Base-by-base conservation (phyloP, 352 stramenopile genomes). In the Phytophthora syringae region DNA sequence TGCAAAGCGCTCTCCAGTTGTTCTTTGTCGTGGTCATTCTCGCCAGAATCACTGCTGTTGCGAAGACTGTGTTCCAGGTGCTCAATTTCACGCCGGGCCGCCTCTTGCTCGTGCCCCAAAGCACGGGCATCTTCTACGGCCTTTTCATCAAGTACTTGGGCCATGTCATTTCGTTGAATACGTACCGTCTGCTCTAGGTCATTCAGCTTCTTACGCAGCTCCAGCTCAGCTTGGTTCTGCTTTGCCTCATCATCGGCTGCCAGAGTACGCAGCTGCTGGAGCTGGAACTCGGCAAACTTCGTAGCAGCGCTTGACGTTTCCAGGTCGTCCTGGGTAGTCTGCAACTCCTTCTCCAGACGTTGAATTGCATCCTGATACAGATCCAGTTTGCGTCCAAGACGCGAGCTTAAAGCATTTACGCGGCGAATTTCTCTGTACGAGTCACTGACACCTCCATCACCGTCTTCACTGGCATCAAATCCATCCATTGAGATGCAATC, bases 281-380 rank as follows among this genome's bases (percentile, higher is more conserved):
- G 65, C 48, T 93, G 82, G 37, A 92, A 94, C 55, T 94, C 84
- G 15, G 84, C 86, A 61, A 91, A 94, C 42, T 94, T 94, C 2
- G 82, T 87, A 12, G 86, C 80, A 13, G 80, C 79, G 37, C 77
- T 91, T 1, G 84, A 86, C 2, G 86, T 94, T 58, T 94, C 86
- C n/a, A 93, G 70, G 22, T 94, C 86, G 25, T 94, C 86, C 48
- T 92, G 82, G 0, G 74, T 79, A 12, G 76, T 73, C 40, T 87
- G 45, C 37, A 92, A 49, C 24, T 84, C 74, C 44, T 89, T 88
- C 49, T 94, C 80, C 13, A 93, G 54, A 12, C 84, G 82, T 40
- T 90, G 80, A 37, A 94, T 88, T 2, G 70, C 70, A 37, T 91
- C 86, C 54, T 94, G 80, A 40, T 82, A 94, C 11, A 80, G 71